These are phyloP conservation scores for Xerocomellus chrysenteron DNA, from an alignment of 768 basidiomycete species.

Conservation along the genomic window DNA sequence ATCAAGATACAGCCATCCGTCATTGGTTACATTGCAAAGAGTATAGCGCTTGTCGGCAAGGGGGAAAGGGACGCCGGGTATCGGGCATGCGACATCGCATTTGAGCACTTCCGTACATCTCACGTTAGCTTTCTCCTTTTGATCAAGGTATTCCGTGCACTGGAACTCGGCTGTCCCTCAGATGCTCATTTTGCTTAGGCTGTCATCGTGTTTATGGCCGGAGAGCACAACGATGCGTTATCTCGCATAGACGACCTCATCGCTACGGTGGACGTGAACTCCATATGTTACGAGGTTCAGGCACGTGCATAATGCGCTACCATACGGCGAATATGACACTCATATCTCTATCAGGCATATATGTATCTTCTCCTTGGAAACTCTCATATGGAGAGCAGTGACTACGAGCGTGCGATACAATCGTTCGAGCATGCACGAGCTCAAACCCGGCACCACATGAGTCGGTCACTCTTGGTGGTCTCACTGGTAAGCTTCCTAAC, in stretches of 20 bases:
- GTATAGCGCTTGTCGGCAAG: neutral
- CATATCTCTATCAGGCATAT: neutral
- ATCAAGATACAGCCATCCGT: neutral
- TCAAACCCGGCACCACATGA: neutral
- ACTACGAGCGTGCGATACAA: neutral
- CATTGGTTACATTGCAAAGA: neutral
- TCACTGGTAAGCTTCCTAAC: neutral
- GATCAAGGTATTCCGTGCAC: neutral
- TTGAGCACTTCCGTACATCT: neutral
- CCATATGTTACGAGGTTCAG: neutral
- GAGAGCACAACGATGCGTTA: conserved; percentile 1
- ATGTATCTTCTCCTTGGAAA: conserved; percentile 5
- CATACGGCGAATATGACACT: neutral
- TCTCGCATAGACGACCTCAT: conserved; percentile 1
- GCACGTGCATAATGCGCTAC: neutral
- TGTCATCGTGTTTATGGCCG: neutral
- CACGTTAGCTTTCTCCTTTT: neutral
- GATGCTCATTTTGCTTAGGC: neutral
- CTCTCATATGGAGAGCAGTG: neutral
- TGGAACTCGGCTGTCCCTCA: neutral
- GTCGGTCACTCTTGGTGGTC: neutral
- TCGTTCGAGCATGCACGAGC: neutral
- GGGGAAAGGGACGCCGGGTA: neutral
- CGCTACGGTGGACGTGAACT: neutral
- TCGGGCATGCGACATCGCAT: conserved; percentile 1